phyloP scores from a whole-genome alignment of 1,284 basidiomycete species.

The Ceratobasidium sp. region DNA sequence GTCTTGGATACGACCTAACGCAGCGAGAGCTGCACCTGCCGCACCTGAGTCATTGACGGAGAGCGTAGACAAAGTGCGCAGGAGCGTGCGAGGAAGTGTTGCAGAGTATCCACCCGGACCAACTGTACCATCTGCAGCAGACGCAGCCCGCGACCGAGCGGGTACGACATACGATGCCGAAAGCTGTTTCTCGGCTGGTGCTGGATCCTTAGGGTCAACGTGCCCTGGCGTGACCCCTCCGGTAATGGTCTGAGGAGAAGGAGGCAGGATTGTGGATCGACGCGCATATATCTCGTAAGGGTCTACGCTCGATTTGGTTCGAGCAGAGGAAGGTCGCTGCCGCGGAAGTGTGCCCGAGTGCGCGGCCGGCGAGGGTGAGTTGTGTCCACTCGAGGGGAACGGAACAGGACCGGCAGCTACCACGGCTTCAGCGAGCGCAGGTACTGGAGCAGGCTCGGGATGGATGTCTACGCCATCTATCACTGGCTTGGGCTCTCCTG shows the following conservation, averaged over 20 bases:
- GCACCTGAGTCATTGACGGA: conserved; percentile 71
- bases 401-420: conserved; percentile 8
- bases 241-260: conserved; percentile 19
- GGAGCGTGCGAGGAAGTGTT: conserved; percentile 37
- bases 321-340: conserved; percentile 17
- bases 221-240: not conserved
- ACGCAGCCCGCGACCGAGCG: conserved; percentile 41
- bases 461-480: conserved; percentile 21
- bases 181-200: conserved; percentile 19
- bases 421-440: not conserved
- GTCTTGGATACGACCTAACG: conserved; percentile 53
- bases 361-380: conserved; percentile 10
- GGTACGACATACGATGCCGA: conserved; percentile 40
- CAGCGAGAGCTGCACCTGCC: conserved; percentile 64
- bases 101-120: conserved; percentile 47
- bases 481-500: not conserved
- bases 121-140: conserved; percentile 37
- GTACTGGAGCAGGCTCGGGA: conserved; percentile 3
- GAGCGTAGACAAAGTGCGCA: conserved; percentile 81
- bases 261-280: not conserved
- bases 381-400: conserved; percentile 33
- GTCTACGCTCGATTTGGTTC: conserved; percentile 31
- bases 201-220: conserved; percentile 14
- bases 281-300: conserved; percentile 34
- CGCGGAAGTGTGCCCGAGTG: not conserved